phyloP scores from a whole-genome alignment of 805 yeast species.

The Candida michaelii region DNA sequence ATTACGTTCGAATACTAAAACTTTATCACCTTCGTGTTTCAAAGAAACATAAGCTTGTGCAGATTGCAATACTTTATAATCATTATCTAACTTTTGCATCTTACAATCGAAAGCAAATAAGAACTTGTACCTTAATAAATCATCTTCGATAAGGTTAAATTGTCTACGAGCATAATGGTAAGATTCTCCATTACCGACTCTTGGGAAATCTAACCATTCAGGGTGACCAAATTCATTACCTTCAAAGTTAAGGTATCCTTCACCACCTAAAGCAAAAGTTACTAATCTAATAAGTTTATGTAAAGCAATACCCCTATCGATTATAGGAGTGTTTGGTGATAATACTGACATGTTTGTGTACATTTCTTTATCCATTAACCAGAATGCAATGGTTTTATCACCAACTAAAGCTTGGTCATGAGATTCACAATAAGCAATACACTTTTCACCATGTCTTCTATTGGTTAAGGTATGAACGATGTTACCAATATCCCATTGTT shows the following conservation, averaged over 20 bases:
- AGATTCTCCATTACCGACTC: conserved; percentile 81
- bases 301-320: conserved; percentile 87
- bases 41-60: conserved; percentile 81
- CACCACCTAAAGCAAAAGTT: conserved; percentile 94
- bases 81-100: conserved; percentile 73
- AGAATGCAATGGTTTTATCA: conserved; percentile 92
- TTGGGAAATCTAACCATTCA: conserved; percentile 97
- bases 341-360: conserved; percentile 89
- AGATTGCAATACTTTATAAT: conserved; percentile 67
- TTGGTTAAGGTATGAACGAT: conserved; percentile 83
- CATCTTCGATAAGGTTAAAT: conserved; percentile 82
- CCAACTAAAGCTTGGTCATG: conserved; percentile 98
- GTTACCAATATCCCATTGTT: conserved; percentile 85
- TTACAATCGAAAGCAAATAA: conserved; percentile 81
- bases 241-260: conserved; percentile 92
- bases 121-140: conserved; percentile 73
- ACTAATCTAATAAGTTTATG: conserved; percentile 88
- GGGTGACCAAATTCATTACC: conserved; percentile 99
- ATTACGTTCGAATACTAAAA: conserved; percentile 84
- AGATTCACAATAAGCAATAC: conserved; percentile 90
- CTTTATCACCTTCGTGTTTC: conserved; percentile 87
- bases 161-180: conserved; percentile 95
- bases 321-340: conserved; percentile 67
- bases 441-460: conserved; percentile 83
- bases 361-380: conserved; percentile 99